A percentile compares a stretch with the other conserved stretches of the same genome.
These are phyloP conservation scores for Kentomonas sorsogonicus DNA, from an alignment of 208 protist genomes.

Conservation along the genomic window DNA sequence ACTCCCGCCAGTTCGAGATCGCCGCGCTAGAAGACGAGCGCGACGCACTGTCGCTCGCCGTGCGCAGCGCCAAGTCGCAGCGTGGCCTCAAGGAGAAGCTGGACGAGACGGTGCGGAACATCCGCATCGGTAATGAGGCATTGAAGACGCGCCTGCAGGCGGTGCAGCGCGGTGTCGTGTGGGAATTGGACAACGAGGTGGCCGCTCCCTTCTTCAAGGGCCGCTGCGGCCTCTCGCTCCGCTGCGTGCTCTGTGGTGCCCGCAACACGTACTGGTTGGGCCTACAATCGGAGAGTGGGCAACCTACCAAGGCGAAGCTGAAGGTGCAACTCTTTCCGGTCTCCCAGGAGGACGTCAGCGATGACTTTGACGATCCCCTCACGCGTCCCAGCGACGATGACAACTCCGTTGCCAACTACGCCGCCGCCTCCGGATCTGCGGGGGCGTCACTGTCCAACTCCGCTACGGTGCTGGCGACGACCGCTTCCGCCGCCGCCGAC, in stretches of 20 bases:
- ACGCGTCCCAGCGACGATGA: too few relatives aligned
- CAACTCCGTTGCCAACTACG: too few relatives aligned
- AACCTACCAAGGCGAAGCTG: constrained; percentile 33
- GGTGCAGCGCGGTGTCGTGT: constrained; percentile 24
- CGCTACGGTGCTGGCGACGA: too few relatives aligned
- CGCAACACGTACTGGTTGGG: constrained; percentile 28
- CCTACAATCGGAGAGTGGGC: constrained; percentile 36
- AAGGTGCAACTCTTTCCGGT: constrained; percentile 57
- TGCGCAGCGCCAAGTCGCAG: constrained; percentile 25
- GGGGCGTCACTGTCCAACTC: too few relatives aligned
- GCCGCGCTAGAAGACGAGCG: constrained; percentile 37
- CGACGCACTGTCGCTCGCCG: constrained; percentile 30
- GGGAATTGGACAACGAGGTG: constrained; percentile 41
- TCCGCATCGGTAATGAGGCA: constrained; percentile 51
- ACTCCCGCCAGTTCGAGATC: constrained; percentile 31
- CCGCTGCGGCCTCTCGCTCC: constrained; percentile 37
- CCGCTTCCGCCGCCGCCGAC: too few relatives aligned
- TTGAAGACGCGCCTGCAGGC: constrained; percentile 54
- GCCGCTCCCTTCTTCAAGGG: constrained; percentile 64
- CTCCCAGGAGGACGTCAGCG: constrained; percentile 10
- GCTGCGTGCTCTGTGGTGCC: constrained; percentile 40
- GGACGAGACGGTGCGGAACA: constrained; percentile 25
- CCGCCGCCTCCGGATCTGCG: too few relatives aligned
- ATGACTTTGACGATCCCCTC: too few relatives aligned
- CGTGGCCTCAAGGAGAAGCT: constrained; percentile 23